Evolutionary conservation across 1,284 basidiomycete species (phyloP).

Genomic region (Volvariella surrecta): DNA sequence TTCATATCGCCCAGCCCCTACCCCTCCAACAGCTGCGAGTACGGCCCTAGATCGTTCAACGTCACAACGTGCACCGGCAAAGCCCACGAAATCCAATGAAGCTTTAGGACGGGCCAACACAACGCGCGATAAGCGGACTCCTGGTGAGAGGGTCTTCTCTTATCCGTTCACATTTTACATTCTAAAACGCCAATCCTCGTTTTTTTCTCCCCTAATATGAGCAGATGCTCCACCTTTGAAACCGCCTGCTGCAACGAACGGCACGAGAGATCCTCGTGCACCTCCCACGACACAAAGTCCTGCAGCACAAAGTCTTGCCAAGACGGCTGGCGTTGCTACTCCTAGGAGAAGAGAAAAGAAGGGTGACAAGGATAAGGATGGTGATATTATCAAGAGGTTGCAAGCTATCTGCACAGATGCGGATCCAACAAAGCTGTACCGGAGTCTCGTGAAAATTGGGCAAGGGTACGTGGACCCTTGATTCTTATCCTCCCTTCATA

Average conservation of each 20-base stretch:
- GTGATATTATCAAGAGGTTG: conserved; percentile 86
- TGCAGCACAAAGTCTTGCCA: conserved; percentile 51
- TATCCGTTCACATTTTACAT: conserved; percentile 7
- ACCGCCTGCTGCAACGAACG: conserved; percentile 17
- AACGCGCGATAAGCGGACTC: conserved; percentile 42
- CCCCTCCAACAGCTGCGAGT: conserved; percentile 49
- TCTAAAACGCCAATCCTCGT: conserved; percentile 28
- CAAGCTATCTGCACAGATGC: conserved; percentile 96
- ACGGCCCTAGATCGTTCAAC: conserved; percentile 69
- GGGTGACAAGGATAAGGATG: conserved; percentile 75
- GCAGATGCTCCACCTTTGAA: conserved; percentile 48
- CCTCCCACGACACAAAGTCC: conserved; percentile 39
- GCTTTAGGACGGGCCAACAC: conserved; percentile 59
- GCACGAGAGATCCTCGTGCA: conserved; percentile 25
- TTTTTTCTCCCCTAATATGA: conserved; percentile 44
- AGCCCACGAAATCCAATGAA: conserved; percentile 41
- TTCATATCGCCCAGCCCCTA: conserved; percentile 59
- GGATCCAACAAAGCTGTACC: conserved; percentile 91
- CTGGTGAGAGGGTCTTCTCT: conserved; percentile 15
- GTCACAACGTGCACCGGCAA: conserved; percentile 57
- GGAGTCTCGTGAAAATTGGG: conserved; percentile 93
- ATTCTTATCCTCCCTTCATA: conserved; percentile 7
- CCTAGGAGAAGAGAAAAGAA: conserved; percentile 85
- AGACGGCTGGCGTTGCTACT: conserved; percentile 62
- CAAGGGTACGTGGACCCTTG: conserved; percentile 66